Evolutionary conservation across 129 eudicot species (phyloP).

Genomic region (Escallonia herrerae): DNA sequence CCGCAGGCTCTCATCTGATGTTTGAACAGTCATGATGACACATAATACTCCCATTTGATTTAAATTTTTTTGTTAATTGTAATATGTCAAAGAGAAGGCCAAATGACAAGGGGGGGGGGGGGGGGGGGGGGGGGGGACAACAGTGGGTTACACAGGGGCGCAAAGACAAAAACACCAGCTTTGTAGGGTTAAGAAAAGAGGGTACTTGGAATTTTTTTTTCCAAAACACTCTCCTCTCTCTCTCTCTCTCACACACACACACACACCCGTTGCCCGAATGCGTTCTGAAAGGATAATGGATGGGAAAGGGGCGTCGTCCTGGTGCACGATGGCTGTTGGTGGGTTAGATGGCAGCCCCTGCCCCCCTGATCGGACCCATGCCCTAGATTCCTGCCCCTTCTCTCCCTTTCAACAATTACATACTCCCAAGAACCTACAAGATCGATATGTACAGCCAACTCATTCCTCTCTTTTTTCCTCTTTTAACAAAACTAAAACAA

Average conservation of each 20-base stretch:
- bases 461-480: slow-evolving; percentile 1
- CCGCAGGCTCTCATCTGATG: too few relatives aligned
- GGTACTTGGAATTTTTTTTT: background rate
- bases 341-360: slow-evolving; percentile 77
- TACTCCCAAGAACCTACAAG: background rate
- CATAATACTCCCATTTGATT: too few relatives aligned
- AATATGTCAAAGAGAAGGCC: background rate
- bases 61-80: too few relatives aligned
- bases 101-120: too few relatives aligned
- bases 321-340: slow-evolving; percentile 78
- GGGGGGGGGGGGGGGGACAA: too few relatives aligned
- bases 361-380: slow-evolving; percentile 57
- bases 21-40: too few relatives aligned
- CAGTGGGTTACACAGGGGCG: slow-evolving; percentile 12
- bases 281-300: slow-evolving; percentile 8
- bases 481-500: background rate
- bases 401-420: slow-evolving; percentile 12
- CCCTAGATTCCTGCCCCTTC: slow-evolving; percentile 46
- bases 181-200: slow-evolving; percentile 27
- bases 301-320: slow-evolving; percentile 26
- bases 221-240: too few relatives aligned
- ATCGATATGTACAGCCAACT: slow-evolving; percentile 1
- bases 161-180: slow-evolving; percentile 29
- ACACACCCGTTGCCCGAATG: too few relatives aligned
- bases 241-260: too few relatives aligned